A percentile compares a stretch with the other conserved stretches of the same genome.
phyloP scores from a whole-genome alignment of 192 early-diverging fungal species.

The Blastocladiella britannica region DNA sequence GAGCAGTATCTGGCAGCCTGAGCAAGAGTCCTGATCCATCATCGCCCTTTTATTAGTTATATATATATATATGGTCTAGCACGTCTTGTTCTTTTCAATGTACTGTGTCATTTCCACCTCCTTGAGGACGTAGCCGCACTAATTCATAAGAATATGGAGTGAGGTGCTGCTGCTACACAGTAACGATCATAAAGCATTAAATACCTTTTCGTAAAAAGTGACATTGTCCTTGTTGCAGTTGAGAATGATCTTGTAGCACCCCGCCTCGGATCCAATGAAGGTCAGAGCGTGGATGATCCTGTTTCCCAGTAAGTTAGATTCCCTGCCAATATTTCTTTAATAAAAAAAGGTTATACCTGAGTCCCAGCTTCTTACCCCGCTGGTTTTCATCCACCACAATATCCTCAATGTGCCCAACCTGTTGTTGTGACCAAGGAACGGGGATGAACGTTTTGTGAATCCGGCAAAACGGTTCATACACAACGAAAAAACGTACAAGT shows the following conservation, averaged over 20 bases:
- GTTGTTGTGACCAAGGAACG: too few relatives aligned
- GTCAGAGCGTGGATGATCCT: constrained; percentile 70
- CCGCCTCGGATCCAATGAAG: constrained; percentile 43
- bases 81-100: too few relatives aligned
- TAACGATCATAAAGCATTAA: too few relatives aligned
- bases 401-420: constrained; percentile 84
- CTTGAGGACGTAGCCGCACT: constrained; percentile 60
- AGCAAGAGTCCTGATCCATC: too few relatives aligned
- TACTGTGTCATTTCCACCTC: constrained; percentile 58
- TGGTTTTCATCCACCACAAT: constrained; percentile 55
- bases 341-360: constrained; percentile 13
- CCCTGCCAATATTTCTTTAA: constrained; percentile 15
- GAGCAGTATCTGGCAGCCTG: not conserved
- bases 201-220: constrained; percentile 82
- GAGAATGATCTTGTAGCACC: constrained; percentile 81
- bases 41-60: too few relatives aligned
- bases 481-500: constrained; percentile 26
- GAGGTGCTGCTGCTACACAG: too few relatives aligned
- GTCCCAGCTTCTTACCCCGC: constrained; percentile 46
- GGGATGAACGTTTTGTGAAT: too few relatives aligned
- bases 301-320: not conserved
- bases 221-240: constrained; percentile 56
- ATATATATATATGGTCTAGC: too few relatives aligned
- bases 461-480: constrained; percentile 4
- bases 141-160: too few relatives aligned